Evolutionary conservation across 169 alveolate species (phyloP).

Genomic region (Eimeria necatrix): DNA sequence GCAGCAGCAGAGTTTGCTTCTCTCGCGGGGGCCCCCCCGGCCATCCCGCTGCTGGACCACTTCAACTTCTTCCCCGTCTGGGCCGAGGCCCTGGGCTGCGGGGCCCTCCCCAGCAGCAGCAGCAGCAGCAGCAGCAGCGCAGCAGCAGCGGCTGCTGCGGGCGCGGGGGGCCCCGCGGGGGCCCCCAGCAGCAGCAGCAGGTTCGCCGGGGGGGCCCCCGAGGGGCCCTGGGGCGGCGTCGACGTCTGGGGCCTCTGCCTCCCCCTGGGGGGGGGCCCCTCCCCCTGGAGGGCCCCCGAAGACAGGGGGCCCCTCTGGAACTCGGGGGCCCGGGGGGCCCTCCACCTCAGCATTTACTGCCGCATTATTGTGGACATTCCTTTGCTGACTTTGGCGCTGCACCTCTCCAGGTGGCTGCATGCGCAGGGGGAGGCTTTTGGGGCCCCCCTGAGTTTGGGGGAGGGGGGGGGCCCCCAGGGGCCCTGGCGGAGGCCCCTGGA

Average conservation of each 20-base stretch:
- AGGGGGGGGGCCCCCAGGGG: neutral
- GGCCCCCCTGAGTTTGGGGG: constrained; percentile 58
- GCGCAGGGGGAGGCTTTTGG: constrained; percentile 46
- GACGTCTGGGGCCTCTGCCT: constrained; percentile 72
- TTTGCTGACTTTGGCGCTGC: constrained; percentile 27
- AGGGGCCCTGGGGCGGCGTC: constrained; percentile 20
- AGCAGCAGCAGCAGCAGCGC: constrained; percentile 43
- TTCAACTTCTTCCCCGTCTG: constrained; percentile 43
- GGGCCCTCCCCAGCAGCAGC: constrained; percentile 57
- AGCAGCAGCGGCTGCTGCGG: too few species aligned
- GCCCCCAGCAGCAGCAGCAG: neutral
- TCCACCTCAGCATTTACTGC: constrained; percentile 40
- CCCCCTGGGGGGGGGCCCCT: constrained; percentile 52
- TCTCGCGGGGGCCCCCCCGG: constrained; percentile 55
- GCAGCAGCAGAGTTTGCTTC: constrained; percentile 58
- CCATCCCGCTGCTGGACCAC: neutral
- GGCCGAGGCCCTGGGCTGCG: constrained; percentile 23
- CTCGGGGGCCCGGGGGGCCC: constrained; percentile 41
- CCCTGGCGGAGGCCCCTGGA: neutral
- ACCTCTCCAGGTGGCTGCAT: constrained; percentile 54
- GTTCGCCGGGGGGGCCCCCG: neutral
- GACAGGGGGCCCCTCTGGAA: constrained; percentile 49
- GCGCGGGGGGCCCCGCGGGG: neutral
- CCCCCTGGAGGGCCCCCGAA: constrained; percentile 58
- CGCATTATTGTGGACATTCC: constrained; percentile 48